Evolutionary conservation across 2,329 filamentous ascomycete species (phyloP).

Genomic region (Chrysosporium keratinophilum): DNA sequence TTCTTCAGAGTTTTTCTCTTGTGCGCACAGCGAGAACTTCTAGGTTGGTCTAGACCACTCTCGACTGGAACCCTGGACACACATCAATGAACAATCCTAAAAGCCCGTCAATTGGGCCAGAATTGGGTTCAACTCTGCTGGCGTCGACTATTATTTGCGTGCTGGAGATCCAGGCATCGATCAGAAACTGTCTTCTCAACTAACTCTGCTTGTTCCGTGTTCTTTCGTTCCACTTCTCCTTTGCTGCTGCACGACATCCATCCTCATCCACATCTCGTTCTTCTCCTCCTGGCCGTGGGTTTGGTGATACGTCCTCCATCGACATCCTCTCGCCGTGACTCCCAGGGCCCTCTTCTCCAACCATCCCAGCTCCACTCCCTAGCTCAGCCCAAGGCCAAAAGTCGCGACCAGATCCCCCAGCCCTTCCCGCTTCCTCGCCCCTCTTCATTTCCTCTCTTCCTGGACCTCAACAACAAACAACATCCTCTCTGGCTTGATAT

Average conservation of each 20-base stretch:
- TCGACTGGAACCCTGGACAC: conserved; percentile 8
- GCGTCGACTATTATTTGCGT: too few species aligned
- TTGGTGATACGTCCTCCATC: neutral
- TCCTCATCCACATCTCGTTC: conserved; percentile 2
- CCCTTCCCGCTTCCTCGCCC: neutral
- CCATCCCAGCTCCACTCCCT: neutral
- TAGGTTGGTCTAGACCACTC: conserved; percentile 9
- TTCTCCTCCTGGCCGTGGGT: conserved; percentile 1
- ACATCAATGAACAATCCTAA: neutral
- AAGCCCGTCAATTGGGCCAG: conserved; percentile 3
- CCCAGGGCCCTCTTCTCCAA: neutral
- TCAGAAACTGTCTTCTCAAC: conserved; percentile 15
- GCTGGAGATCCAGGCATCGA: conserved; percentile 10
- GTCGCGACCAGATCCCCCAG: neutral
- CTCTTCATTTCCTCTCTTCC: neutral
- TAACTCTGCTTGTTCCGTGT: neutral
- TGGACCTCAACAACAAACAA: neutral
- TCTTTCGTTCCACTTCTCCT: conserved; percentile 17
- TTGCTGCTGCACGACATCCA: conserved; percentile 12
- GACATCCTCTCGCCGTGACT: neutral
- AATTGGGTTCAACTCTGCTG: conserved; percentile 5
- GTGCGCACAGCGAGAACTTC: neutral
- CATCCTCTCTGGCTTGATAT: too few species aligned
- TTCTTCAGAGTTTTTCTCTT: neutral
- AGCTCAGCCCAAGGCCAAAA: neutral